These are phyloP conservation scores for Auriculariales sp. DNA, from an alignment of 768 basidiomycete species.

Conservation along the genomic window DNA sequence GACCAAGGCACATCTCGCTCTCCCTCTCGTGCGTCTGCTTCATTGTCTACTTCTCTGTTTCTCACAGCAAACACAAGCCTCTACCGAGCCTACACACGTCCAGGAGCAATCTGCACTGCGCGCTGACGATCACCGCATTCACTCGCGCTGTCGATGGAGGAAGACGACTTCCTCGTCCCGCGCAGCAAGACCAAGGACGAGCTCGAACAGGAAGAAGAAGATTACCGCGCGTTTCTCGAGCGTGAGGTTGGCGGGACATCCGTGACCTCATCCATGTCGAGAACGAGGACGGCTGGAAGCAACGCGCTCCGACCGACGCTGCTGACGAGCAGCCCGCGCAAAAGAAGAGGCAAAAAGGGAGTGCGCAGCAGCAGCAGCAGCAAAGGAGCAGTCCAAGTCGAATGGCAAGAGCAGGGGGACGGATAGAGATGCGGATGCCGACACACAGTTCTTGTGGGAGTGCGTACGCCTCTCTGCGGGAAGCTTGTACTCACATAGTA, in stretches of 20 bases:
- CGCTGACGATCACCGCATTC: slow-evolving; percentile 74
- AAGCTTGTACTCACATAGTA: not conserved
- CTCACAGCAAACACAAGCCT: too few species aligned
- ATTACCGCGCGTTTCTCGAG: slow-evolving; percentile 71
- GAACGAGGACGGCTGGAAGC: slow-evolving; percentile 16
- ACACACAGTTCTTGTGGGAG: slow-evolving; percentile 87
- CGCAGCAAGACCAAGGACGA: slow-evolving; percentile 72
- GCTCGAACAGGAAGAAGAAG: slow-evolving; percentile 62
- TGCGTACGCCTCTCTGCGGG: slow-evolving; percentile 25
- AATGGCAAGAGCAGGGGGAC: slow-evolving; percentile 24
- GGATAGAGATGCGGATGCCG: slow-evolving; percentile 31
- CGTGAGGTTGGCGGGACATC: slow-evolving; percentile 69
- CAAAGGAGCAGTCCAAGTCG: too few species aligned
- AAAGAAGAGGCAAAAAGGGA: slow-evolving; percentile 1
- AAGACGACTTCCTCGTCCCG: slow-evolving; percentile 55
- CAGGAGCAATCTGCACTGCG: slow-evolving; percentile 67
- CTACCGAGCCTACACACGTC: slow-evolving; percentile 46
- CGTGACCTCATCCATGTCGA: slow-evolving; percentile 50
- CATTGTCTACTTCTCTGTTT: too few species aligned
- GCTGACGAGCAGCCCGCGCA: not conserved
- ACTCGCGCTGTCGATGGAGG: slow-evolving; percentile 28
- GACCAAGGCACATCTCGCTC: slow-evolving; percentile 43
- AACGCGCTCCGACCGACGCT: not conserved
- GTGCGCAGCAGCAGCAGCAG: too few species aligned
- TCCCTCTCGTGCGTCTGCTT: too few species aligned